A percentile compares a stretch with the other conserved stretches of the same genome.
These are phyloP conservation scores for Globisporangium echinulatum DNA, from an alignment of 352 stramenopile species.

Conservation along the genomic window DNA sequence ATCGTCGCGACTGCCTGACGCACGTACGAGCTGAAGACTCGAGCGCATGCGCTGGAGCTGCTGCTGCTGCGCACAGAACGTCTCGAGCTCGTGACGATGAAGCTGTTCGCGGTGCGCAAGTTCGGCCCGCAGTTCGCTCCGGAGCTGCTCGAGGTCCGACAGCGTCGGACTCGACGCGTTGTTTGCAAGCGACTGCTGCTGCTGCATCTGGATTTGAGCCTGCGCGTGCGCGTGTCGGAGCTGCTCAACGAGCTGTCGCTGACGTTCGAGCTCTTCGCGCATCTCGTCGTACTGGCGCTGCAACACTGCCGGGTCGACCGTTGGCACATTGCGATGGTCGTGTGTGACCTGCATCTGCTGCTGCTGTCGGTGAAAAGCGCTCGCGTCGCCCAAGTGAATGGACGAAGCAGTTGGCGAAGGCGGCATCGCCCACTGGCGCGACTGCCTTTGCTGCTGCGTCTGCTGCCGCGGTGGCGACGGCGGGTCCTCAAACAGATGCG, in stretches of 20 bases:
- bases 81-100: slow-evolving; percentile 41
- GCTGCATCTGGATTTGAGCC: slow-evolving; percentile 34
- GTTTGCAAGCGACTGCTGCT: slow-evolving; percentile 17
- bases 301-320: slow-evolving; percentile 17
- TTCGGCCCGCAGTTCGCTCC: slow-evolving; percentile 42
- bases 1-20: too few species aligned
- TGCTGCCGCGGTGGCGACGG: not conserved
- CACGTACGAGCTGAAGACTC: too few species aligned
- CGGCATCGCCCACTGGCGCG: not conserved
- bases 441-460: not conserved
- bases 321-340: not conserved
- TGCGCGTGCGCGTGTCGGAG: slow-evolving; percentile 34
- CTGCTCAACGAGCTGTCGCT: slow-evolving; percentile 51
- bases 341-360: not conserved
- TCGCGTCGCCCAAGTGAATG: not conserved
- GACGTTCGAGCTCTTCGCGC: slow-evolving; percentile 32
- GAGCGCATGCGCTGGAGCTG: slow-evolving; percentile 6
- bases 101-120: slow-evolving; percentile 39
- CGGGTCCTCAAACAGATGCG: slow-evolving; percentile 43
- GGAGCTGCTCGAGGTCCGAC: slow-evolving; percentile 51
- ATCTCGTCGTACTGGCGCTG: slow-evolving; percentile 53
- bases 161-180: slow-evolving; percentile 20
- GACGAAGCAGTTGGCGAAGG: not conserved
- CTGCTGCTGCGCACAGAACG: slow-evolving; percentile 22
- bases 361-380: not conserved